Base-by-base conservation (phyloP, 179 eudicot species). In the Corrigiola litoralis region DNA sequence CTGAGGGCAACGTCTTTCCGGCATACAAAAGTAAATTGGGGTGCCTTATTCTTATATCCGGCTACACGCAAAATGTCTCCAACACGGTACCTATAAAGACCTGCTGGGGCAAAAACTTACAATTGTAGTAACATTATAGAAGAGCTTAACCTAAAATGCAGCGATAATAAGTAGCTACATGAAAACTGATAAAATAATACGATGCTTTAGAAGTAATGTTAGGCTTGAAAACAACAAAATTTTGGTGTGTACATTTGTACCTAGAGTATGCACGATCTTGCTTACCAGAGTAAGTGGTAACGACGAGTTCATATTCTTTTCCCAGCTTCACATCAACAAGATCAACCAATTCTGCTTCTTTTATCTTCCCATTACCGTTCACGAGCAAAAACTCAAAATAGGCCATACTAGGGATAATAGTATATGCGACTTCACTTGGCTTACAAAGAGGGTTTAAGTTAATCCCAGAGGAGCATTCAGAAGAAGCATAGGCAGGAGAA, bases 401-500 rank as follows among this genome's bases (percentile, higher is more conserved):
- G 29, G 47, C 72, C 83, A 82, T 82, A 16, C 41, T 74, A 0
- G 86, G 86, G 1, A 82, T 53, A 8, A 82, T 61, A 6, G 86
- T 82, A 49, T 82, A 82, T 0, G 72, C 5, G 0, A 79, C 86
- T 0, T 82, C 86, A 49, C 74, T 75, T 7, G 86, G 83, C 27
- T 79, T 67, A 20, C 72, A 72, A 21, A 82, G 69, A 4, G 86
- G 84, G 63, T 82, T 77, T 9, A 82, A 65, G 28, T 82, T 82
- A 27, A 82, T 63, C 41, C 86, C 86, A 66, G 79, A 82, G 18
- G 67, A 82, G 18, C 86, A 82, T 68, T 87, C 95, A 0, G 90
- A 85, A 0, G 95, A 87, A 4, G 88, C 95, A 56, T 87, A 85
- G 84, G 81, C 81, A 1, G 90, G 81, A 59, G 85, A 85, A 13